Conservation (phyloP, 352 stramenopile genomes). For the Globisporangium takayamanum region DNA sequence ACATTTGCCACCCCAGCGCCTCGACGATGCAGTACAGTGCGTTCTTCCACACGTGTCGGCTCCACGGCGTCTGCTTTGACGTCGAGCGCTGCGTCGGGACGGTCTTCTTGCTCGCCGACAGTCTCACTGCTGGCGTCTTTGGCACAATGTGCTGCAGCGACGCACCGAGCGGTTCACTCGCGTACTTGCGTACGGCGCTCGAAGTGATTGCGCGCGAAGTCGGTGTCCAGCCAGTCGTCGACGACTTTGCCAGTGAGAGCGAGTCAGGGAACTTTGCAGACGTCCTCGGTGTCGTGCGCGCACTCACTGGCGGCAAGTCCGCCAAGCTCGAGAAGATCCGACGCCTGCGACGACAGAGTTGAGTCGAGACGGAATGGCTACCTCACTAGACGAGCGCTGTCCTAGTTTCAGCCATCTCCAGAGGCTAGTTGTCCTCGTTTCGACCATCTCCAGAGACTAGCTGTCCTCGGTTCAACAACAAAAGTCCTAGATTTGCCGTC, state of each 20-base stretch:
- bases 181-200: constrained; percentile 58
- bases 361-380: neutral
- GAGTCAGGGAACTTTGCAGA: constrained; percentile 52
- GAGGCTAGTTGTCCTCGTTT: no score
- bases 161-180: constrained; percentile 34
- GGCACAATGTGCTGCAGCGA: constrained; percentile 62
- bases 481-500: no score
- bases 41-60: constrained; percentile 86
- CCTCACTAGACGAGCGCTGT: no score
- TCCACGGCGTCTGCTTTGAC: constrained; percentile 87
- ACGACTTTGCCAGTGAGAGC: constrained; percentile 11
- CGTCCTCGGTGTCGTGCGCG: constrained; percentile 40
- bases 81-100: constrained; percentile 55
- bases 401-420: no score
- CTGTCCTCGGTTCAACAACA: no score
- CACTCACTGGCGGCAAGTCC: constrained; percentile 30
- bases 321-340: constrained; percentile 39
- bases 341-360: constrained; percentile 20
- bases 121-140: constrained; percentile 73
- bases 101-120: constrained; percentile 73
- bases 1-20: constrained; percentile 77
- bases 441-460: no score
- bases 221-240: constrained; percentile 26
- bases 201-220: constrained; percentile 70
- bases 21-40: constrained; percentile 66